Base-by-base conservation (phyloP, 805 yeast species). In the Candida ulmi region DNA sequence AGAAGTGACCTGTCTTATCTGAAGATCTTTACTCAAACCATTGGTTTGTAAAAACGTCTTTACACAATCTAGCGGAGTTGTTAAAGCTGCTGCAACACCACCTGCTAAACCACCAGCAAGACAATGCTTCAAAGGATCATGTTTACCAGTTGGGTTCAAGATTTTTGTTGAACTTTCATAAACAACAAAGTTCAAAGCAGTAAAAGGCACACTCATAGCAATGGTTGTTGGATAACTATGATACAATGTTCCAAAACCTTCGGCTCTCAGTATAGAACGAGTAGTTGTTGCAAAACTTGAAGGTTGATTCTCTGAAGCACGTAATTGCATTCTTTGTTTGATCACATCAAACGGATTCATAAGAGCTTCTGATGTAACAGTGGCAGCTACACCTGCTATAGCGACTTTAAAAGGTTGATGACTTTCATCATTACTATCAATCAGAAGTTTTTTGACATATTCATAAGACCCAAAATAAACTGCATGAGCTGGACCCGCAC, bases 401-500 rank as follows among this genome's bases (percentile, higher is more conserved):
- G 95, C 83, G 8, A 95, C 88, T 51, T 85, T 80, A 33, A 85
- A 57, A 11, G 96, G 95, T 53, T 86, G 93, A 54, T 79, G 65
- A n/a, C 66, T 60, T 13, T 57, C 53, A 35, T 61, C 63, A 21
- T 54, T 46, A n/a, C 55, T 54, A 33, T 50, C 51, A 17, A 67
- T 53, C 23, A 67, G 43, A 17, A 43, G 40, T 37, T 61, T 54
- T 51, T 66, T 74, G 23, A 88, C 71, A 39, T 78, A 71, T 63
- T 91, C 99, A 61, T 88, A 93, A 3, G 93, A 93, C 5, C 90
- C 80, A 61, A 90, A 91, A 61, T 93, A 91, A n/a, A 93, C 83
- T 3, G 98, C 98, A 66, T 91, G 99, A 4, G 98, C 97, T 4
- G 99, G 99, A 4, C 99, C 99, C 18, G 99, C 97, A 33, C 99